Base-by-base conservation (phyloP, 148 eudicot species). In the Persicaria tinctoria region DNA sequence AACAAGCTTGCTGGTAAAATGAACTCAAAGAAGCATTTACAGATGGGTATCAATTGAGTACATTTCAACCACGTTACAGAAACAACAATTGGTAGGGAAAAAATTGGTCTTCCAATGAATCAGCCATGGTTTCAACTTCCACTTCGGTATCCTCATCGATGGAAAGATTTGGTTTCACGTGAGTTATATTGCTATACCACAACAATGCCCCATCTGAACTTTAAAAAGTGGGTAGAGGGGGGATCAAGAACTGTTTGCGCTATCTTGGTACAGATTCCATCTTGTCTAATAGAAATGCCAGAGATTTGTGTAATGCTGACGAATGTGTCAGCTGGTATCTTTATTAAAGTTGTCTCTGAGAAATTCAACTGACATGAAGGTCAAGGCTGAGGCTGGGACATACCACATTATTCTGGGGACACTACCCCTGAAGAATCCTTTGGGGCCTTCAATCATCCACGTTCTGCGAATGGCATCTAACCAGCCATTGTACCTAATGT, bases 311-410 rank as follows among this genome's bases (percentile, higher is more conserved):
- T 1, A 9, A 32, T 10, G 44, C 68, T 10, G 68, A 13, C 16
- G 18, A 66, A 12, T 41, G 70, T 66, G 41, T 13, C 18, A 38
- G 13, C 47, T 66, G 3, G 8, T 41, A 0, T 54, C 73, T 78
- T 76, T 46, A 3, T 84, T 84, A 78, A 87, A 91, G 68, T 86
- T 88, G 38, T 90, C 93, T 76, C 96, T 84, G 70, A 93, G 92
- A 77, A 84, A 91, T 74, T 93, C 98, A 44, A 93, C 96, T 55
- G 89, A 89, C 98, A 90, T 93, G 89, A 93, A 90, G 6, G 93
- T 90, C 64, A 90, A 89, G 79, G 98, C 93, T 51, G 98, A 93
- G 11, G 96, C 98, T 10, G 98, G 98, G 59, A 93, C 77, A 69
- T 90, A 93, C 98, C 98, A 93, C 73, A 84, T 79, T 9, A 90